Evolutionary conservation across 169 alveolate genomes (phyloP), one percentile per base, ranked within the genome.

Genomic region (Ichthyophthirius multifiliis): DNA sequence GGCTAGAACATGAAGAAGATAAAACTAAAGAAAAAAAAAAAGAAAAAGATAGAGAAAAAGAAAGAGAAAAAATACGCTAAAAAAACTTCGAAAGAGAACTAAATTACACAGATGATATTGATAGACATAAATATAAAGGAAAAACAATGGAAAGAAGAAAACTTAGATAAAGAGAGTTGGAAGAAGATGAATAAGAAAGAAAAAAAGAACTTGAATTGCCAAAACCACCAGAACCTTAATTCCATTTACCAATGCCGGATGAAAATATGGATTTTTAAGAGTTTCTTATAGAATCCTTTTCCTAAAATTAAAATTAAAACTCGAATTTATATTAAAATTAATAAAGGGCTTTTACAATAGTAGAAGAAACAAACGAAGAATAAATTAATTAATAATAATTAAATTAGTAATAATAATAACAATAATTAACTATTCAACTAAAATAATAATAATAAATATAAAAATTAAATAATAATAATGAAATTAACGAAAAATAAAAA

Each of bases 151-250:
- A 55, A 18, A 34, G 71, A 6, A 55, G 31, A 10, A 55, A 39
- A 55, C 18, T 27, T 10, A 34, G 71, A 13, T 39, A 55, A 55
- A 55, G 71, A 55, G 71, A 55, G 18, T 55, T 55, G 16, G 71
- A 55, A 27, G 71, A 55, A 55, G 71, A 55, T 27, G 71, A 55
- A 55, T 27, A 16, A 27, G 71, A 55, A 2, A 55, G 71, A 55
- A 55, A 7, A 55, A 55, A 27, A 55, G 71, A 55, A 27, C 31
- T 20, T 13, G 71, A 55, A 27, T 39, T 55, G 0, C 71, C 31
- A 13, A 55, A 55, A 27, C 71, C 71, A 12, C 71, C 71, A 1
- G 71, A 55, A 39, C 71, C 71, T 55, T 34, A 55, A 55, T 55
- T 55, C 3, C 23, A 4, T 9, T 27, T 55, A 13, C 71, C 71